Base-by-base conservation (phyloP, 441 rosid genomes). In the Croton setiger region DNA sequence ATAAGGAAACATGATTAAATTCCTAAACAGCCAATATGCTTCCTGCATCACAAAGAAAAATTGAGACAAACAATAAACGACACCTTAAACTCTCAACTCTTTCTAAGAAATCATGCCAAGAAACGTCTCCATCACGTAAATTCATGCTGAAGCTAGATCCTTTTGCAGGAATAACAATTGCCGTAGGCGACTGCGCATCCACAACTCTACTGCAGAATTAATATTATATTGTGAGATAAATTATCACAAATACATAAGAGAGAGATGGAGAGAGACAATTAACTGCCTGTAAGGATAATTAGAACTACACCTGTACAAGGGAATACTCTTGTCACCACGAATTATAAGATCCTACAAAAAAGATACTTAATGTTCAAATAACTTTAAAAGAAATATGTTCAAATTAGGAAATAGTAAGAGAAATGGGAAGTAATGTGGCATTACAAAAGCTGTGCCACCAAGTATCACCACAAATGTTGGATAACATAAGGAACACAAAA, bases 311-410 rank as follows among this genome's bases (percentile, higher is more conserved):
- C 97, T 87, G 75, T 94, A 94, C 66, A 94, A 80, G 21, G 93
- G 98, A 72, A 94, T 82, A 65, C 80, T 82, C 86, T 87, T 91
- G 54, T 85, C 90, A 57, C 96, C 96, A 11, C 96, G 98, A 77
- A 91, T 74, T 69, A 94, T 94, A 69, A 76, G 69, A 81, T 94
- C 98, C 97, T 94, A 87, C 31, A 72, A 14, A 44, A 62, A 60
- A 68, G 59, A 45, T 0, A 43, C 44, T 49, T 27, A 48, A 60
- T 65, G 15, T 74, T 69, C 33, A 45, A 63, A 48, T 45, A 58
- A 64, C 33, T 23, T 12, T 18, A 14, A 60, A 58, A 57, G 54
- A 48, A 64, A 20, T 10, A 60, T 41, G 48, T 35, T 59, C 37
- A 37, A 47, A 37, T 27, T 44, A 63, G 56, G 52, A 62, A n/a